These are phyloP conservation scores for Blepharisma stoltei DNA, from an alignment of 73 alveolate genomes.

Conservation along the genomic window DNA sequence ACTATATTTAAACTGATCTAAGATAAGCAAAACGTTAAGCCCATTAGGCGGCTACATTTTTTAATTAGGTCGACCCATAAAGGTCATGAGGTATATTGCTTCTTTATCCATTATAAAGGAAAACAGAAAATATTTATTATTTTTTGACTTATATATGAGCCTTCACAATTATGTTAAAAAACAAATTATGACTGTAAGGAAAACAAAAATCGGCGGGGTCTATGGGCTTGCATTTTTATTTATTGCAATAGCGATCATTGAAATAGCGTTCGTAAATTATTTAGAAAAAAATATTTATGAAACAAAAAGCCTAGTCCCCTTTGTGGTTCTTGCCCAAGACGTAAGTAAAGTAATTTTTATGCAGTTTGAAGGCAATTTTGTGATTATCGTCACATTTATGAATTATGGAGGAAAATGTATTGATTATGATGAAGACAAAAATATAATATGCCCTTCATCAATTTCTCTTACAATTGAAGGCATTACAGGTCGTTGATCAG, in stretches of 20 bases:
- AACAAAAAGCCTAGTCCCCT: neutral
- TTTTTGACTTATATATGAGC: neutral
- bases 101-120: neutral
- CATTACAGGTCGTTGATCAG: too few relatives aligned
- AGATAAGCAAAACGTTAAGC: too few relatives aligned
- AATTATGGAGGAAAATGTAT: constrained; percentile 2
- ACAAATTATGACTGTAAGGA: neutral
- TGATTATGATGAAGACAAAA: neutral
- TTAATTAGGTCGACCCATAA: too few relatives aligned
- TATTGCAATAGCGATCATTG: neutral
- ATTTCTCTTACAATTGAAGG: too few relatives aligned
- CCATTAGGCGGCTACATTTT: too few relatives aligned
- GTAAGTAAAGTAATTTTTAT: neutral
- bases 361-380: neutral
- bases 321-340: neutral
- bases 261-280: neutral
- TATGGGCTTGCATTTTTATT: neutral
- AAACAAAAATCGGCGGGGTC: neutral
- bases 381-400: neutral
- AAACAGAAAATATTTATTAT: neutral
- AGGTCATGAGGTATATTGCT: too few relatives aligned
- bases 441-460: too few relatives aligned
- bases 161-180: neutral
- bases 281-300: neutral
- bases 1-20: too few relatives aligned